These are phyloP conservation scores for Dichotomopilus funicola DNA, from an alignment of 2,329 filamentous ascomycete species.

Conservation along the genomic window DNA sequence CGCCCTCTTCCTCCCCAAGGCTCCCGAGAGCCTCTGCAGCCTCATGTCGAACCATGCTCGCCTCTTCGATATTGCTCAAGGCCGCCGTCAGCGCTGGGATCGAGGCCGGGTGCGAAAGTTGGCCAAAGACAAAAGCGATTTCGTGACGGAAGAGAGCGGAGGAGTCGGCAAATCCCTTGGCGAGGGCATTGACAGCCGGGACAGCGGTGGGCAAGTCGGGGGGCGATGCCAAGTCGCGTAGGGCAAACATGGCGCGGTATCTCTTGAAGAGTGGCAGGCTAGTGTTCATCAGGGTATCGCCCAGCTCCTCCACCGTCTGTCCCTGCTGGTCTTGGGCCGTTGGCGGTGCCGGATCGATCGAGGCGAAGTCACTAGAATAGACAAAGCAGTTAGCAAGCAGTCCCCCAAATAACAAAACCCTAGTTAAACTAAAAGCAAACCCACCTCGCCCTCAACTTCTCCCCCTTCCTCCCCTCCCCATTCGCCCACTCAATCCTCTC, in stretches of 20 bases:
- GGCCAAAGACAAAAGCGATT: slow-evolving; percentile 96
- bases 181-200: slow-evolving; percentile 78
- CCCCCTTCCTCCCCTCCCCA: slow-evolving; percentile 60
- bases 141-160: slow-evolving; percentile 96
- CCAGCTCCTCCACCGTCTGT: slow-evolving; percentile 66
- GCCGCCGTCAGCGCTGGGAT: slow-evolving; percentile 80
- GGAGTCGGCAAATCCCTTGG: slow-evolving; percentile 74
- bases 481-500: slow-evolving; percentile 92
- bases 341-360: slow-evolving; percentile 89
- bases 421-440: slow-evolving; percentile 24
- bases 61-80: slow-evolving; percentile 72
- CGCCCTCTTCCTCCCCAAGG: slow-evolving; percentile 85
- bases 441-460: slow-evolving; percentile 77
- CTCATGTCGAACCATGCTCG: slow-evolving; percentile 95
- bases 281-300: slow-evolving; percentile 71
- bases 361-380: slow-evolving; percentile 74
- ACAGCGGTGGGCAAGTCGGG: slow-evolving; percentile 84
- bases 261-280: slow-evolving; percentile 76
- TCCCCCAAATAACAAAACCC: slow-evolving; percentile 9
- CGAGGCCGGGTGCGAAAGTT: slow-evolving; percentile 91
- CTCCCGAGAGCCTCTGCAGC: slow-evolving; percentile 94
- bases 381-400: slow-evolving; percentile 24
- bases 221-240: slow-evolving; percentile 89
- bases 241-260: slow-evolving; percentile 96
- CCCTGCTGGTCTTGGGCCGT: slow-evolving; percentile 66